phyloP scores from a whole-genome alignment of 345 rosid species.

The Eucalyptus sp. region DNA sequence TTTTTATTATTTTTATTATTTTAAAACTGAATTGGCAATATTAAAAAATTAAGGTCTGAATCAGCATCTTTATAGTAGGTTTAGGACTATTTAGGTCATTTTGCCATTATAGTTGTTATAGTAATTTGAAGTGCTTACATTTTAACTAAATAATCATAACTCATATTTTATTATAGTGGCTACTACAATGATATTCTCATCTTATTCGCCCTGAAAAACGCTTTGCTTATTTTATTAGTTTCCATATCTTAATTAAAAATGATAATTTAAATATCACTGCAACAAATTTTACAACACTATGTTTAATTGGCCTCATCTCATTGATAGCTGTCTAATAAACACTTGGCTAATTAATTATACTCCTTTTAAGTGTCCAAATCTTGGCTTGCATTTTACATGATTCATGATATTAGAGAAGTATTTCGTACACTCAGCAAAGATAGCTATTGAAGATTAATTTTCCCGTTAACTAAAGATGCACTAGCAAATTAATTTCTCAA shows the following conservation, averaged over 20 bases:
- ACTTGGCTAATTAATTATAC: not conserved
- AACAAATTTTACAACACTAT: not conserved
- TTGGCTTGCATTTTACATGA: not conserved
- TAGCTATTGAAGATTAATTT: not conserved
- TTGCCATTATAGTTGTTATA: not conserved
- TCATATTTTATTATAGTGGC: not conserved
- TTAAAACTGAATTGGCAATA: no score
- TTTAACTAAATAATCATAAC: not conserved
- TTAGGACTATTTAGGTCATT: not conserved
- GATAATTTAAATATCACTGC: not conserved
- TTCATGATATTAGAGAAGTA: not conserved
- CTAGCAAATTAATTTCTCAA: not conserved
- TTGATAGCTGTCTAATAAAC: not conserved
- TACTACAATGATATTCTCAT: accelerated
- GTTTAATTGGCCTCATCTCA: not conserved
- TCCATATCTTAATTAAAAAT: not conserved
- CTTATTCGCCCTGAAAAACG: not conserved
- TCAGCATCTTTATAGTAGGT: not conserved
- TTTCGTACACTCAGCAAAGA: not conserved
- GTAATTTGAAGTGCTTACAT: not conserved
- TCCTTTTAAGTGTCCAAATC: not conserved
- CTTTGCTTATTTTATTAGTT: not conserved
- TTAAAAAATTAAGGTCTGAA: not conserved
- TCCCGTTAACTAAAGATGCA: not conserved
- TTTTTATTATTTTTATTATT: no score